phyloP scores from a whole-genome alignment of 1,139 yeast genomes.

The Pichia sp. region DNA sequence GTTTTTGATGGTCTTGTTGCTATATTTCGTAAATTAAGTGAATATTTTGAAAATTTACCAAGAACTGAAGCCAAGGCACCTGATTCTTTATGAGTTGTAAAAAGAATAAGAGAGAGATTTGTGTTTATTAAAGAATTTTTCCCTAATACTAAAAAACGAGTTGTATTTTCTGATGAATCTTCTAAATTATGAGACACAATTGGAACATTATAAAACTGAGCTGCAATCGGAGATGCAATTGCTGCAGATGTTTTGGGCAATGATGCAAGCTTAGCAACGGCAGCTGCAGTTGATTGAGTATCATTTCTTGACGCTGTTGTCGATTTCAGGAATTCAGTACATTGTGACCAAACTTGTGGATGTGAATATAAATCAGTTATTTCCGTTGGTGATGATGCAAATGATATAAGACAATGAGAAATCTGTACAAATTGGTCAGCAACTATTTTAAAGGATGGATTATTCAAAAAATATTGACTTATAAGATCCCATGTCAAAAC shows the following conservation, averaged over 20 bases:
- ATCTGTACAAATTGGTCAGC: slow-evolving; percentile 81
- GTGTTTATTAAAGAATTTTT: neutral
- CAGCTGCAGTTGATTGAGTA: slow-evolving; percentile 73
- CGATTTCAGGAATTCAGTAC: slow-evolving; percentile 41
- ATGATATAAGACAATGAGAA: slow-evolving; percentile 66
- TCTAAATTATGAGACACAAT: slow-evolving; percentile 54
- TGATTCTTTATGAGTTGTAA: neutral
- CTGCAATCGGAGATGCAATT: slow-evolving; percentile 58
- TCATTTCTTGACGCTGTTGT: slow-evolving; percentile 40
- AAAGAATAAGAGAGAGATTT: neutral
- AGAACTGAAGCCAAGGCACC: slow-evolving; percentile 35
- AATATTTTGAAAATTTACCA: slow-evolving; percentile 47
- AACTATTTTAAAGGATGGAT: slow-evolving; percentile 42
- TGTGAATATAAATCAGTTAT: slow-evolving; percentile 70
- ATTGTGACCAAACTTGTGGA: slow-evolving; percentile 98
- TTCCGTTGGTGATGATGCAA: slow-evolving; percentile 37
- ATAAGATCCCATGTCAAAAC: slow-evolving; percentile 69
- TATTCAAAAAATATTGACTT: slow-evolving; percentile 45
- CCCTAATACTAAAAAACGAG: slow-evolving; percentile 72
- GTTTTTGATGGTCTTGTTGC: slow-evolving; percentile 63
- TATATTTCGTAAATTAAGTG: slow-evolving; percentile 65
- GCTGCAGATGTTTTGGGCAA: slow-evolving; percentile 34
- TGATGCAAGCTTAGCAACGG: slow-evolving; percentile 41
- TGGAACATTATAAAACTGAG: slow-evolving; percentile 55
- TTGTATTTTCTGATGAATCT: slow-evolving; percentile 69